Conservation (phyloP, 257 asterid species). For the Nicotiana attenuata region DNA sequence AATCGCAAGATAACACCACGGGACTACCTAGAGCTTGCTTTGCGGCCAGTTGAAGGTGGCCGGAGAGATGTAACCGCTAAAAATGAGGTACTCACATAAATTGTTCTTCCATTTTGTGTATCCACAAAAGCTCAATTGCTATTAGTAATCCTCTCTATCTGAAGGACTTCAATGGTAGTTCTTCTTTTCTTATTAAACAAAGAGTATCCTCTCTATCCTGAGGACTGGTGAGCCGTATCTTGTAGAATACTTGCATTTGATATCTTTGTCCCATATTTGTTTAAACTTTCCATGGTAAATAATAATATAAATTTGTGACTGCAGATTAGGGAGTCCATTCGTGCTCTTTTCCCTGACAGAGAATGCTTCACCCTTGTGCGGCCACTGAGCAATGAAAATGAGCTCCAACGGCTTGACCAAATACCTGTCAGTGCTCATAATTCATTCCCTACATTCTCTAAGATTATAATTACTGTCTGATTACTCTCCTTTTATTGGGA, state of each 20-base stretch:
- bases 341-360: constrained; percentile 97
- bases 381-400: constrained; percentile 77
- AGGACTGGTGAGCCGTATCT: neutral
- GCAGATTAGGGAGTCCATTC: constrained; percentile 95
- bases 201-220: neutral
- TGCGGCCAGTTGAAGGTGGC: constrained; percentile 77
- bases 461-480: neutral
- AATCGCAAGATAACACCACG: constrained; percentile 89
- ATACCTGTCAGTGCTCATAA: constrained; percentile 49
- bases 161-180: neutral
- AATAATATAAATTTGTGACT: constrained; percentile 3
- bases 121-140: neutral
- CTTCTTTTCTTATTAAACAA: neutral
- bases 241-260: neutral
- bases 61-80: constrained; percentile 75
- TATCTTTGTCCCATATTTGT: neutral
- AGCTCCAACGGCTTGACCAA: constrained; percentile 88
- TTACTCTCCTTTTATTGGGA: neutral
- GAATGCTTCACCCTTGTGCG: constrained; percentile 96
- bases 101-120: neutral
- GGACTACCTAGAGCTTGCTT: constrained; percentile 94
- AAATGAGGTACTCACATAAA: constrained; percentile 57
- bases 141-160: neutral
- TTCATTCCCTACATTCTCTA: neutral
- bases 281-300: neutral